These are phyloP conservation scores for Selaginella moellendorffii DNA, from an alignment of 75 land plant species.

Conservation along the genomic window DNA sequence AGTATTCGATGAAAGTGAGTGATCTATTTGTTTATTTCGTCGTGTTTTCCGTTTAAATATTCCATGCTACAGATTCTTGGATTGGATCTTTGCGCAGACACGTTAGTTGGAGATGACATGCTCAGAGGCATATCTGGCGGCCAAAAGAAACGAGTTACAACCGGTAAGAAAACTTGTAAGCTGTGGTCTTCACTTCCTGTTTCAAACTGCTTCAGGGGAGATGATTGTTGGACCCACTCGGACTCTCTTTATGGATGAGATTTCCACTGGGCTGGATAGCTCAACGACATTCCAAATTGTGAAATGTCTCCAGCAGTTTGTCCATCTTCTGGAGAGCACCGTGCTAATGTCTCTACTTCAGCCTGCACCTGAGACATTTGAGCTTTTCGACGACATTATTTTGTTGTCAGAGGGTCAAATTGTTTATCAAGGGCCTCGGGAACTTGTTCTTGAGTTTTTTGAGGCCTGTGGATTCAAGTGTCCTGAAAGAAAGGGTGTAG, in stretches of 20 bases:
- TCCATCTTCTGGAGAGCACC: neutral
- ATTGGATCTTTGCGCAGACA: constrained; percentile 26
- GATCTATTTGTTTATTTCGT: neutral
- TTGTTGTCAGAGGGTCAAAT: constrained; percentile 70
- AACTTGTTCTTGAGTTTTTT: constrained; percentile 59
- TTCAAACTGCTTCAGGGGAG: constrained; percentile 37
- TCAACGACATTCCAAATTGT: constrained; percentile 6
- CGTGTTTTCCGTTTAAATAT: constrained; percentile 5
- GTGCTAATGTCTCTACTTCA: constrained; percentile 32
- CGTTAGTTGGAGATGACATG: constrained; percentile 30
- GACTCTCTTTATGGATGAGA: constrained; percentile 72
- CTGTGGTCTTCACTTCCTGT: too few species aligned
- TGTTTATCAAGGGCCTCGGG: constrained; percentile 74
- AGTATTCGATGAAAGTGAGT: constrained; percentile 52
- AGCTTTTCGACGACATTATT: constrained; percentile 81
- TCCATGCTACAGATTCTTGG: constrained; percentile 20
- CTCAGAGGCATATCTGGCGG: constrained; percentile 27
- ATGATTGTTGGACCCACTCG: constrained; percentile 73
- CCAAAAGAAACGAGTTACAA: constrained; percentile 29
- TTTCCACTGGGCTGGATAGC: constrained; percentile 7
- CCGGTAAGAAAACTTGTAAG: constrained; percentile 14
- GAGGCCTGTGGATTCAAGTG: constrained; percentile 72
- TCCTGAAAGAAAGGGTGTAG: constrained; percentile 74
- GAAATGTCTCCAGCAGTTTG: neutral
- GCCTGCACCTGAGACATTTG: constrained; percentile 74